Base-by-base conservation (phyloP, 106 monocot genomes). In the Apostasia ramifera region DNA sequence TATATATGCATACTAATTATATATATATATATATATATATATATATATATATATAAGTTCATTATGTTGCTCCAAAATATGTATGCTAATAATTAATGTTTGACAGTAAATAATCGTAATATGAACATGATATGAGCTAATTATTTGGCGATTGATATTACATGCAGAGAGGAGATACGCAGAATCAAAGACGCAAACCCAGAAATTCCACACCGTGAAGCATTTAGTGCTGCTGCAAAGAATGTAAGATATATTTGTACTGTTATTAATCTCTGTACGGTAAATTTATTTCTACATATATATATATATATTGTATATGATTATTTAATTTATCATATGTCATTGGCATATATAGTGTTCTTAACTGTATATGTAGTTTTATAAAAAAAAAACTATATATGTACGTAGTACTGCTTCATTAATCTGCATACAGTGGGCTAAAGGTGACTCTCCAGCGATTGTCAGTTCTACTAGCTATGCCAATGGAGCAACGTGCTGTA, bases 221-320 rank as follows among this genome's bases (percentile, higher is more conserved):
- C 85, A 7, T 90, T 90, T 54, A 90, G 89, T 75, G 83, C 76
- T 74, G 89, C 89, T 43, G 80, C 89, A 53, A 90, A 90, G 65
- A 90, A 85, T 10, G 89, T 90, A 82, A 63, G 77, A 37, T 11
- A 43, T 6, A 40, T 2, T 43, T 9, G 12, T 14, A 4, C n/a
- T 14, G 13, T 3, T 8, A 15, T 57, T 14, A 9, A 3, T 57
- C 3, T 5, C 4, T 13, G 3, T 57, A 12, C 15, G 0, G 10
- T 9, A 3, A 13, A 13, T 3, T 57, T 57, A 57, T 13, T 57
- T 13, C 57, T 14, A 57, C 3, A 13, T 12, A 8, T 13, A 57
- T 70, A 43, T 57, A 14, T 6, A 9, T 10, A 46, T 38, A 61
- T 43, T 63, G 10, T 64, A 0, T 13, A 12, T 62, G 13, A 14